phyloP scores from a whole-genome alignment of 768 basidiomycete species.

The Macrolepiota dolichaula region DNA sequence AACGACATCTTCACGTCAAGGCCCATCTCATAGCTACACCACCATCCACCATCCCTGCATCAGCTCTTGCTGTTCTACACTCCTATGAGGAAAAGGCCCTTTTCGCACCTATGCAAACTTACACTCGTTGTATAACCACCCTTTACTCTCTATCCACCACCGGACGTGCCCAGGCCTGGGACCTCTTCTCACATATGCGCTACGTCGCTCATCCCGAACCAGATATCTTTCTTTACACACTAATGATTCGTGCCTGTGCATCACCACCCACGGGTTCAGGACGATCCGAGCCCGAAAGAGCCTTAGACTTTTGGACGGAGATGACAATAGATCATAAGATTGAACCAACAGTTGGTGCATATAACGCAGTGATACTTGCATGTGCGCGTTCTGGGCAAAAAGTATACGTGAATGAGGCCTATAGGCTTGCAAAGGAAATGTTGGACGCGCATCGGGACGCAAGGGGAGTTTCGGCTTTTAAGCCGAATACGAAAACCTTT shows the following conservation, averaged over 20 bases:
- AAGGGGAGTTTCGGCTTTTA: conserved; percentile 47
- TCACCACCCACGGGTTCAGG: conserved; percentile 39
- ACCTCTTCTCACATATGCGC: conserved; percentile 94
- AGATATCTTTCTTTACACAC: conserved; percentile 64
- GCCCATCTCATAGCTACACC: conserved; percentile 54
- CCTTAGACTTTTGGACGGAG: conserved; percentile 89
- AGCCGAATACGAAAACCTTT: conserved; percentile 69
- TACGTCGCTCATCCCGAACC: conserved; percentile 89
- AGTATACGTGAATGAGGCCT: conserved; percentile 74
- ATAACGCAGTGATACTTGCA: conserved; percentile 79
- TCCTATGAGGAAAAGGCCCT: conserved; percentile 61
- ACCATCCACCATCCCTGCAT: conserved; percentile 45
- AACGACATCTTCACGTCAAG: conserved; percentile 73
- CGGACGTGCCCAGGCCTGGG: conserved; percentile 82
- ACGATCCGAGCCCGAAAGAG: conserved; percentile 82
- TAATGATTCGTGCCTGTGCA: conserved; percentile 89
- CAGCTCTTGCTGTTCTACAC: conserved; percentile 68
- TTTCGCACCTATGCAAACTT: conserved; percentile 71
- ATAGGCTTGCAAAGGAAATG: conserved; percentile 86
- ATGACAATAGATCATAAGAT: conserved; percentile 76
- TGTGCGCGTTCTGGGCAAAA: conserved; percentile 66
- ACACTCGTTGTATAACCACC: conserved; percentile 62
- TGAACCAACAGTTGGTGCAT: conserved; percentile 63
- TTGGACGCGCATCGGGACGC: conserved; percentile 72
- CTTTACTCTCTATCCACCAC: conserved; percentile 49